Conservation (phyloP, 805 yeast genomes). For the Tetrapisispora pingtungensis region DNA sequence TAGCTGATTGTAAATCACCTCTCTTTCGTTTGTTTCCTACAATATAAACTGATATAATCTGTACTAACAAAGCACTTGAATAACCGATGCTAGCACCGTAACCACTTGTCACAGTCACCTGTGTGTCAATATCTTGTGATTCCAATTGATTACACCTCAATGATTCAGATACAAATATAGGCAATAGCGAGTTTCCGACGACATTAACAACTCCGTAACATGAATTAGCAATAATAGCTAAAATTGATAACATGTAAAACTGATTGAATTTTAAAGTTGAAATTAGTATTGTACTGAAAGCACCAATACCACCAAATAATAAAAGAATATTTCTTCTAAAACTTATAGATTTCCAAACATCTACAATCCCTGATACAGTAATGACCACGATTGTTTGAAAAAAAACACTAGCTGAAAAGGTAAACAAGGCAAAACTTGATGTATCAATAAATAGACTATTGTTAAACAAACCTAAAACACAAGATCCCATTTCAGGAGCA, state of each 20-base stretch:
- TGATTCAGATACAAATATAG: conserved; percentile 44
- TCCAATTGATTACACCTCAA: conserved; percentile 9
- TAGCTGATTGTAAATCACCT: conserved; percentile 42
- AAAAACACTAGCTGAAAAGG: conserved; percentile 61
- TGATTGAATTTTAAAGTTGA: conserved; percentile 24
- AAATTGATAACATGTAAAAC: conserved; percentile 30
- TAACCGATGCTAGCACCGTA: conserved; percentile 65
- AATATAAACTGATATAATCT: conserved; percentile 45
- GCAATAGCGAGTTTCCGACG: conserved; percentile 67
- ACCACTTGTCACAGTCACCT: conserved; percentile 50
- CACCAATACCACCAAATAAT: conserved; percentile 50
- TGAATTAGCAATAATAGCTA: conserved; percentile 55
- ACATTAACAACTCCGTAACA: conserved; percentile 72
- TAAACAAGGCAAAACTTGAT: conserved; percentile 62
- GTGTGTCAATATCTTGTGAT: conserved; percentile 24
- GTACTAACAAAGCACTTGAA: conserved; percentile 57
- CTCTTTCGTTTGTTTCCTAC: conserved; percentile 25
- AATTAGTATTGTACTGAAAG: conserved; percentile 41
- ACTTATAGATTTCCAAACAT: conserved; percentile 34
- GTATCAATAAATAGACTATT: conserved; percentile 51
- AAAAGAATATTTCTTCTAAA: conserved; percentile 49
- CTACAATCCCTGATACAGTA: conserved; percentile 67
- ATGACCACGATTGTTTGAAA: conserved; percentile 63
- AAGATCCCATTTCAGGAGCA: conserved; percentile 25
- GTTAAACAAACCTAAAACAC: conserved; percentile 37